A percentile compares a stretch with the other conserved stretches of the same genome.
These are phyloP conservation scores for Fragaria vesca DNA, from an alignment of 306 rosid genomes.

Conservation along the genomic window DNA sequence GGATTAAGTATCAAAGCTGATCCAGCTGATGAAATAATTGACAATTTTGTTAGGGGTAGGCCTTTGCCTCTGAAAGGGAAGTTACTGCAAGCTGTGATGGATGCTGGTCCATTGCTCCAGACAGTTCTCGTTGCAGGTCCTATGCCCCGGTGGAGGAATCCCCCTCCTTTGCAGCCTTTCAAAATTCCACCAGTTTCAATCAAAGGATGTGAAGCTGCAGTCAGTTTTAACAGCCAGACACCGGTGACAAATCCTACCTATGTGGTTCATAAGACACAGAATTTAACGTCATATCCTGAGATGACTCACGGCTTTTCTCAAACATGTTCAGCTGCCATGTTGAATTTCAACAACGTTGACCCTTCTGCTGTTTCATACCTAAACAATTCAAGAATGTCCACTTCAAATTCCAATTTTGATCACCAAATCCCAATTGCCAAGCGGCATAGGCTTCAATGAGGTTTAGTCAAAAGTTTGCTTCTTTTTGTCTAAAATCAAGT, in stretches of 20 bases:
- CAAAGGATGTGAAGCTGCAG: conserved; percentile 27
- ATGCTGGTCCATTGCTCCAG: conserved; percentile 69
- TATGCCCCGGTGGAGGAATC: conserved; percentile 71
- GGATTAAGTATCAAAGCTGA: conserved; percentile 31
- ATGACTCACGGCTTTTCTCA: conserved; percentile 32
- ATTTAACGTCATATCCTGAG: conserved; percentile 20
- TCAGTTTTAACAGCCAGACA: neutral
- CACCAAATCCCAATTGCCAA: conserved; percentile 32
- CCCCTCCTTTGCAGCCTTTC: conserved; percentile 58
- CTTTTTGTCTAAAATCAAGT: conserved; percentile 15
- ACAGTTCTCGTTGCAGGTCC: conserved; percentile 62
- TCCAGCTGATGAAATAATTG: conserved; percentile 40
- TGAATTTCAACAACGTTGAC: conserved; percentile 38
- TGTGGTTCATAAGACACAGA: conserved; percentile 18
- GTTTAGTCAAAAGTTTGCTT: neutral
- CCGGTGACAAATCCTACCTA: conserved; percentile 13
- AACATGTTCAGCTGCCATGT: conserved; percentile 54
- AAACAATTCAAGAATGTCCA: conserved; percentile 25
- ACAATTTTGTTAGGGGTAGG: conserved; percentile 38
- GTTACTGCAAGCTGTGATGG: conserved; percentile 55
- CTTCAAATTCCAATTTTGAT: conserved; percentile 29
- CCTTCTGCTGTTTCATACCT: conserved; percentile 30
- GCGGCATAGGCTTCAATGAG: conserved; percentile 50
- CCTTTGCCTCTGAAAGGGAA: conserved; percentile 62
- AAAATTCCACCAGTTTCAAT: conserved; percentile 48